These are phyloP conservation scores for Pseudocercospora fuligena DNA, from an alignment of 2,329 filamentous ascomycete species.

Conservation along the genomic window DNA sequence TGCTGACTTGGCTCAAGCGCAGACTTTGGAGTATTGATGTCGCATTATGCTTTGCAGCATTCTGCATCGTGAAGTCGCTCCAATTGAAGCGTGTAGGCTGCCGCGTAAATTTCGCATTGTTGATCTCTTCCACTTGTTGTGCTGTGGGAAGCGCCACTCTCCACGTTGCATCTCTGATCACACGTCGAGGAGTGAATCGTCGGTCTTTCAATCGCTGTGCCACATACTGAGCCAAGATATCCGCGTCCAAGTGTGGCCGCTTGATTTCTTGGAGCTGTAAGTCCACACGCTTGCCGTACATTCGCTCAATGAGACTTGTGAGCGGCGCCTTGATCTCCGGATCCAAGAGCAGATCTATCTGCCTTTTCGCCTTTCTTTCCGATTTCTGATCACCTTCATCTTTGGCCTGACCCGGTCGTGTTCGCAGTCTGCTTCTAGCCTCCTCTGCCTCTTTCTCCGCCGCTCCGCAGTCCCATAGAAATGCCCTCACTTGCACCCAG, in stretches of 20 bases:
- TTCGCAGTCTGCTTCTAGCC: neutral
- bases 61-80: conserved; percentile 30
- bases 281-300: conserved; percentile 40
- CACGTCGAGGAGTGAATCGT: conserved; percentile 34
- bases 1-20: conserved; percentile 37
- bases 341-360: conserved; percentile 24
- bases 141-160: conserved; percentile 37
- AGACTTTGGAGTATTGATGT: conserved; percentile 33
- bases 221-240: conserved; percentile 39
- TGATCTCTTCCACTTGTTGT: conserved; percentile 31
- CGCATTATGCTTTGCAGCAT: conserved; percentile 25
- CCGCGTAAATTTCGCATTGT: conserved; percentile 32
- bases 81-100: conserved; percentile 27
- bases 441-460: conserved; percentile 8
- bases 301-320: conserved; percentile 24
- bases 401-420: neutral
- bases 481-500: conserved; percentile 32
- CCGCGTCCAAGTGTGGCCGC: conserved; percentile 38
- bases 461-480: conserved; percentile 30
- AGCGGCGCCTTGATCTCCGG: conserved; percentile 23
- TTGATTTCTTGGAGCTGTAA: conserved; percentile 36
- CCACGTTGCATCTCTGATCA: conserved; percentile 41
- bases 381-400: neutral
- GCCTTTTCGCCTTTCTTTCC: neutral
- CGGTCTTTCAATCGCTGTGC: conserved; percentile 37